These are phyloP conservation scores for Echium plantagineum DNA, from an alignment of 257 asterid genomes.

Conservation along the genomic window DNA sequence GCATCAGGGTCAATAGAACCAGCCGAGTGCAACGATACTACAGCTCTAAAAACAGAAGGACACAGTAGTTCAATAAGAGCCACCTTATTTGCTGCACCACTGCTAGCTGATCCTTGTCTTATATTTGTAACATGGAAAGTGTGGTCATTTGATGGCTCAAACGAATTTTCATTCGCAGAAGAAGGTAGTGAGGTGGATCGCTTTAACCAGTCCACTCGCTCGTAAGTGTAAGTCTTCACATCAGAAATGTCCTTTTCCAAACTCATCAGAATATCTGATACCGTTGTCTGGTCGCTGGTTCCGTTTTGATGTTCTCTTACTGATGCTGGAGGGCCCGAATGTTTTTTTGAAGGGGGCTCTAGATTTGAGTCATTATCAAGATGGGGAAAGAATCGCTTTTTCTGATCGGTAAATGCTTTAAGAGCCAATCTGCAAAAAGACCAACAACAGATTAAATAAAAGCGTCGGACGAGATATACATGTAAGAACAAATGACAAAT, in stretches of 20 bases:
- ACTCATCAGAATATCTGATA: constrained; percentile 48
- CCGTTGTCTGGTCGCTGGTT: constrained; percentile 38
- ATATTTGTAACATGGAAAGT: constrained; percentile 42
- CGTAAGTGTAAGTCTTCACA: constrained; percentile 60
- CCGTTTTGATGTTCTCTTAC: constrained; percentile 38
- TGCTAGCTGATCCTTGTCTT: constrained; percentile 46
- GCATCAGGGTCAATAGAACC: constrained; percentile 83
- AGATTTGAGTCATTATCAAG: constrained; percentile 44
- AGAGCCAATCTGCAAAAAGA: constrained; percentile 70
- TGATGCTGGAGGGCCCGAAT: constrained; percentile 28
- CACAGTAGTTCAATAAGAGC: constrained; percentile 64
- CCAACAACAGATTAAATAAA: too few relatives aligned
- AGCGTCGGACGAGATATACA: not conserved
- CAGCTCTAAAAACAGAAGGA: constrained; percentile 71
- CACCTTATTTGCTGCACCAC: constrained; percentile 46
- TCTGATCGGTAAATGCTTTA: constrained; percentile 84
- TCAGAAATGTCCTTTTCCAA: constrained; percentile 60
- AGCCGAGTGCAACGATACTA: constrained; percentile 76
- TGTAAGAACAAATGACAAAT: too few relatives aligned
- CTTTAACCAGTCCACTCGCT: constrained; percentile 79
- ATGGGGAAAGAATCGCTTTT: constrained; percentile 75
- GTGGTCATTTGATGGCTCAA: constrained; percentile 46
- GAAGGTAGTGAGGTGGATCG: constrained; percentile 61
- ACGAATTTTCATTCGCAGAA: constrained; percentile 34
- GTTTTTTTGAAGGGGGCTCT: constrained; percentile 58